Conservation (phyloP, 2,329 filamentous ascomycete genomes). For the Cytospora paraplurivora region DNA sequence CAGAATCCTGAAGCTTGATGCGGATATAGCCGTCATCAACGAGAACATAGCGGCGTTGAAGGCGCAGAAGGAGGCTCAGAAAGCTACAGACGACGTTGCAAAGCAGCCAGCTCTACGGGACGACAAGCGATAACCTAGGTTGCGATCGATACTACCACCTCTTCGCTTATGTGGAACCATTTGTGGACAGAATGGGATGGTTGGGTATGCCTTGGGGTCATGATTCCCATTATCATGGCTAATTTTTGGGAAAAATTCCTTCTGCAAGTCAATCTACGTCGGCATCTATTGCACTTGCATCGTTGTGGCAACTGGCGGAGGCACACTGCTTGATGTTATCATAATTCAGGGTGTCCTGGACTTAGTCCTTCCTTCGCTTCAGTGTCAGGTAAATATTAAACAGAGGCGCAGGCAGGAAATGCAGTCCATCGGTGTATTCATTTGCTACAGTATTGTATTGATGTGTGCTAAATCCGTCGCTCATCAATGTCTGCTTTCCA, state of each 20-base stretch:
- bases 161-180: neutral
- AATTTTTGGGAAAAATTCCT: neutral
- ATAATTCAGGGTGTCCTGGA: no score
- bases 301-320: neutral
- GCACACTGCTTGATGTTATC: neutral
- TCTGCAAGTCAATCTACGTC: neutral
- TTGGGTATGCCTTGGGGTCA: neutral
- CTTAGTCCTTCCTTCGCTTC: neutral
- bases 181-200: neutral
- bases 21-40: constrained; percentile 77
- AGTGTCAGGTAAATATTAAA: neutral
- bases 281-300: neutral
- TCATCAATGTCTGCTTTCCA: neutral
- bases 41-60: constrained; percentile 64
- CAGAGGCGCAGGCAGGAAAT: neutral
- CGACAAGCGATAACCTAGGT: neutral
- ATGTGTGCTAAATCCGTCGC: neutral
- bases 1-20: constrained; percentile 70
- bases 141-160: neutral
- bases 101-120: neutral
- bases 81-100: neutral
- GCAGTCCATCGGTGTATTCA: neutral
- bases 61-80: constrained; percentile 23
- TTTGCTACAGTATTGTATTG: neutral
- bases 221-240: neutral